phyloP scores from a whole-genome alignment of 2,329 filamentous ascomycete genomes.

The Seiridium cupressi region DNA sequence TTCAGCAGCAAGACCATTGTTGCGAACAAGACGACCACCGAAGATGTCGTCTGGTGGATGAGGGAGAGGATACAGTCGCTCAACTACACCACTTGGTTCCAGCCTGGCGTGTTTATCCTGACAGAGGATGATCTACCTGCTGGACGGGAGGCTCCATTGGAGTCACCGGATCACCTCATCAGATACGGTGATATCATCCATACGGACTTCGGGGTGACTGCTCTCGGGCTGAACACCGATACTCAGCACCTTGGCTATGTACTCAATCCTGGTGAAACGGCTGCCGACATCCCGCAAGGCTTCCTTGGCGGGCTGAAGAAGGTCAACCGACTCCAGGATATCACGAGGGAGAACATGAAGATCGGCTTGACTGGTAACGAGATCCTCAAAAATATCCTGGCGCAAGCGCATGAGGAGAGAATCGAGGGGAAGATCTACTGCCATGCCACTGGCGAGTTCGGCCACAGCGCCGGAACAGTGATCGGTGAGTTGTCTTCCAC shows the following conservation, averaged over 20 bases:
- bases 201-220: constrained; percentile 47
- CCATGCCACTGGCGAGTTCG: constrained; percentile 50
- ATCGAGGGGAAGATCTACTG: constrained; percentile 47
- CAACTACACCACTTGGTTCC: constrained; percentile 53
- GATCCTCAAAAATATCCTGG: constrained; percentile 36
- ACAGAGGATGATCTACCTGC: constrained; percentile 19
- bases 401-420: constrained; percentile 39
- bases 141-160: constrained; percentile 13
- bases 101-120: constrained; percentile 43
- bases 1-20: constrained; percentile 41
- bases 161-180: constrained; percentile 28
- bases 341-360: constrained; percentile 41
- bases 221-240: constrained; percentile 46
- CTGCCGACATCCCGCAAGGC: constrained; percentile 37
- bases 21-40: constrained; percentile 41
- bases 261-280: constrained; percentile 38
- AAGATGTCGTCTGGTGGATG: constrained; percentile 51
- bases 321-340: constrained; percentile 47
- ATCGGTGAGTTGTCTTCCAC: constrained; percentile 33
- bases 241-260: constrained; percentile 51
- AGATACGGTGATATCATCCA: constrained; percentile 45
- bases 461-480: constrained; percentile 45
- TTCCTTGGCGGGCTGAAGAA: constrained; percentile 41
- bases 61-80: constrained; percentile 44
- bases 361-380: constrained; percentile 42